phyloP scores from a whole-genome alignment of 2,329 filamentous ascomycete genomes.

The Cladosporium sp. region DNA sequence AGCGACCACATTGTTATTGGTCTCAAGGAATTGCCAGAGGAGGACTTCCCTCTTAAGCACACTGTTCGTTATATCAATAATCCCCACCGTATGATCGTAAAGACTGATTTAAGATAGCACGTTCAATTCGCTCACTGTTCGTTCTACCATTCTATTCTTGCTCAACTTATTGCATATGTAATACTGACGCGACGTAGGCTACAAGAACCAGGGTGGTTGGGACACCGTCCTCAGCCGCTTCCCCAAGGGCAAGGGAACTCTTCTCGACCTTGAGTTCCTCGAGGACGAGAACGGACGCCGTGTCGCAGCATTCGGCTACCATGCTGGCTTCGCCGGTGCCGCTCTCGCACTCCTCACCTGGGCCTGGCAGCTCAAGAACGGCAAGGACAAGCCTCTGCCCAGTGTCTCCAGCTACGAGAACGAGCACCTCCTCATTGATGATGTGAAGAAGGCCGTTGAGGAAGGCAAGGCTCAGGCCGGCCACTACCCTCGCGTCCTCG shows the following conservation, averaged over 20 bases:
- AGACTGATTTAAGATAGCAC: constrained; percentile 26
- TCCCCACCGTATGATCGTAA: neutral
- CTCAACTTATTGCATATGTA: neutral
- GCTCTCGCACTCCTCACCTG: constrained; percentile 71
- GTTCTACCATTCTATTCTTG: neutral
- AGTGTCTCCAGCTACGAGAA: constrained; percentile 70
- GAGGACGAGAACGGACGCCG: constrained; percentile 68
- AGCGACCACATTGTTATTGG: constrained; percentile 42
- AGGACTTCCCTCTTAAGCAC: constrained; percentile 70
- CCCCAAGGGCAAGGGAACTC: constrained; percentile 70
- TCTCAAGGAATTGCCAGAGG: constrained; percentile 49
- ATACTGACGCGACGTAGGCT: constrained; percentile 28
- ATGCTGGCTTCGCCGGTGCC: constrained; percentile 71
- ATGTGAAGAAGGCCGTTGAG: constrained; percentile 71
- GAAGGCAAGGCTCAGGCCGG: constrained; percentile 67
- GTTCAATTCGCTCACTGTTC: constrained; percentile 42
- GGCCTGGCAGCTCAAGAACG: constrained; percentile 77
- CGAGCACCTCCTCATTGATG: constrained; percentile 69
- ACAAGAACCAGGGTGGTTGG: constrained; percentile 68
- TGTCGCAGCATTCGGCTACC: constrained; percentile 69
- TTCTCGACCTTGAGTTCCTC: constrained; percentile 87
- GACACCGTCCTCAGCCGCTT: constrained; percentile 77
- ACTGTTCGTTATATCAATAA: constrained; percentile 38
- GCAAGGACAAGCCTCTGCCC: constrained; percentile 64
- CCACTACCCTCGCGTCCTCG: constrained; percentile 69